Evolutionary conservation across 148 eudicot genomes (phyloP).

Genomic region (Rhododendron henanense): DNA sequence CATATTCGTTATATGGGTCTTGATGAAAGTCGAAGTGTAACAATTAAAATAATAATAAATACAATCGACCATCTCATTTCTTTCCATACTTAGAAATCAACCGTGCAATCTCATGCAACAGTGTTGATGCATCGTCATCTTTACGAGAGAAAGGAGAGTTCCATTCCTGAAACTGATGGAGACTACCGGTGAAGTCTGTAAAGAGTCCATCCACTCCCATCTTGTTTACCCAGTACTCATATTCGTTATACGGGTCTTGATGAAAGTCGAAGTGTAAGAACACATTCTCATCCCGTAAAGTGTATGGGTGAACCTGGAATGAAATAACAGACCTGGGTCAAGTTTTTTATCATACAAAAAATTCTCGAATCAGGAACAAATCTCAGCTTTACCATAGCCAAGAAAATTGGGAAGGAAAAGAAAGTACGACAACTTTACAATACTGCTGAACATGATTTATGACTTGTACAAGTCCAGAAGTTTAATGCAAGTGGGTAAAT

Average conservation of each 20-base stretch:
- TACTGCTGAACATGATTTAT: background rate
- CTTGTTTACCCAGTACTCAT: constrained; percentile 73
- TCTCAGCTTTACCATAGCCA: background rate
- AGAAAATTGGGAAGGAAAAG: background rate
- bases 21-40: constrained; percentile 74
- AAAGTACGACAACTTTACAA: background rate
- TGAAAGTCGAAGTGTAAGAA: constrained; percentile 70
- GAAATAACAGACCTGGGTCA: constrained; percentile 2
- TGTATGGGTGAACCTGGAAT: constrained; percentile 90
- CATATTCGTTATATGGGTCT: constrained; percentile 78
- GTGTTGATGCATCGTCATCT: constrained; percentile 25
- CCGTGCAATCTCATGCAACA: constrained; percentile 56
- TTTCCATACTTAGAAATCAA: too few species aligned
- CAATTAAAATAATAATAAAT: too few species aligned
- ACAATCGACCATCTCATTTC: too few species aligned
- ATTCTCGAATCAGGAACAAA: background rate
- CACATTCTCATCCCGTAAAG: constrained; percentile 72
- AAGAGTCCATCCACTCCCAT: constrained; percentile 87
- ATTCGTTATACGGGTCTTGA: constrained; percentile 79
- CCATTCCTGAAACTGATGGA: constrained; percentile 76
- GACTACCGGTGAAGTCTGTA: constrained; percentile 90
- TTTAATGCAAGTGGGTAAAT: background rate
- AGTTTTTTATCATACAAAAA: background rate
- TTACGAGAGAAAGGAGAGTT: constrained; percentile 40
- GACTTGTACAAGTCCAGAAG: background rate